These are phyloP conservation scores for Ceratobasidium sp. DNA, from an alignment of 1,284 basidiomycete species.

Conservation along the genomic window DNA sequence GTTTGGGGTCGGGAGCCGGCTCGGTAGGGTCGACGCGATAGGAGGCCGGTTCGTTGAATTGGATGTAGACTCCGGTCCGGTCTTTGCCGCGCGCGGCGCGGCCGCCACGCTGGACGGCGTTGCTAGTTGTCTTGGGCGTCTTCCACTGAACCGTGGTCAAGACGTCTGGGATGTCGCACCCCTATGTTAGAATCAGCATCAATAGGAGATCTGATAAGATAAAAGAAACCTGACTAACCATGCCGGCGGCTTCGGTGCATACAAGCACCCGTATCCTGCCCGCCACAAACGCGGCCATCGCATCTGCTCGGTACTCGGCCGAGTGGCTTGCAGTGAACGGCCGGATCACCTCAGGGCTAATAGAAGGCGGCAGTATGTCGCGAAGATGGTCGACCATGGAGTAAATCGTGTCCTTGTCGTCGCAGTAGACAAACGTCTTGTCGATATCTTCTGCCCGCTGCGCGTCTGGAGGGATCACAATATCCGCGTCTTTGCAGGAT, in stretches of 20 bases:
- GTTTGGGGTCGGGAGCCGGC: neutral
- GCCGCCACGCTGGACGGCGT: conserved; percentile 25
- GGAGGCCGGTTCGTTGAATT: neutral
- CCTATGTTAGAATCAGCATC: neutral
- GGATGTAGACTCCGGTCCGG: neutral
- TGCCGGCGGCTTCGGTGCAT: conserved; percentile 31
- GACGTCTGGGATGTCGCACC: conserved; percentile 25
- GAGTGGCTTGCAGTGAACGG: conserved; percentile 1
- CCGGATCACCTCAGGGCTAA: neutral
- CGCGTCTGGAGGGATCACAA: neutral
- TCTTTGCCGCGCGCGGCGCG: conserved; percentile 1
- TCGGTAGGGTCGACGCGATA: neutral
- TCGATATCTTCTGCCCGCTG: neutral
- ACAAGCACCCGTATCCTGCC: conserved; percentile 14
- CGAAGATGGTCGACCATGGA: neutral
- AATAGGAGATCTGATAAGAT: neutral
- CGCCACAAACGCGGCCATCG: conserved; percentile 6
- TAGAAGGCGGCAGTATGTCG: neutral
- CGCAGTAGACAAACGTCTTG: neutral
- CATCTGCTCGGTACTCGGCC: neutral
- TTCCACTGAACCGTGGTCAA: conserved; percentile 7
- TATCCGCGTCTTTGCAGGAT: neutral
- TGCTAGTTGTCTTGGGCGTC: neutral
- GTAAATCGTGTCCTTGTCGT: conserved; percentile 15
- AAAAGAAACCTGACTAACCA: conserved; percentile 18